A percentile compares a stretch with the other conserved stretches of the same genome.
Evolutionary conservation across 2,329 filamentous ascomycete species (phyloP).

Genomic region (Fusarium liriodendri): DNA sequence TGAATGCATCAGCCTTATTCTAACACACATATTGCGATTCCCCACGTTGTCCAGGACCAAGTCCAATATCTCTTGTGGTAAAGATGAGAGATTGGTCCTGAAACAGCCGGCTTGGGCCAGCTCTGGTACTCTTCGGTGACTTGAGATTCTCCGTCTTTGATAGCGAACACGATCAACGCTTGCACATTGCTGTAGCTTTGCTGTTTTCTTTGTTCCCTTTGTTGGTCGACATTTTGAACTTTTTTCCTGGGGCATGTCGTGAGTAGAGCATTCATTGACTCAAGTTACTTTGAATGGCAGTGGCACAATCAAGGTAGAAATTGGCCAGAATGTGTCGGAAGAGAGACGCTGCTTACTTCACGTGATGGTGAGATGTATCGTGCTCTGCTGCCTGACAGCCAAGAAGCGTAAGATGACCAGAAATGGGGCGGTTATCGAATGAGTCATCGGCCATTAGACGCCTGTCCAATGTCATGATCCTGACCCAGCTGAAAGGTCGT

Average conservation of each 20-base stretch:
- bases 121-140: not conserved
- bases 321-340: not conserved
- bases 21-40: not conserved
- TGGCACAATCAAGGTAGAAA: not conserved
- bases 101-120: not conserved
- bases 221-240: not conserved
- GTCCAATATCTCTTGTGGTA: not conserved
- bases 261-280: not conserved
- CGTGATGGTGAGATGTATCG: not conserved
- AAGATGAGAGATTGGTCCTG: not conserved
- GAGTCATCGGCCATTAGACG: not conserved
- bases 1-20: not conserved
- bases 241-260: not conserved
- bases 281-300: not conserved
- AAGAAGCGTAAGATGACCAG: not conserved
- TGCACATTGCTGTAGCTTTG: not conserved
- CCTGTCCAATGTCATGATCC: not conserved
- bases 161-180: not conserved
- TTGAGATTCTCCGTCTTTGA: not conserved
- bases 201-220: not conserved
- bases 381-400: not conserved
- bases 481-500: not conserved
- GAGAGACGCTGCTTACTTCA: not conserved
- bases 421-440: not conserved
- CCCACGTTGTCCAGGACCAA: not conserved